These are phyloP conservation scores for Tolypocladium tropicale DNA, from an alignment of 2,329 filamentous ascomycete genomes.

Conservation along the genomic window DNA sequence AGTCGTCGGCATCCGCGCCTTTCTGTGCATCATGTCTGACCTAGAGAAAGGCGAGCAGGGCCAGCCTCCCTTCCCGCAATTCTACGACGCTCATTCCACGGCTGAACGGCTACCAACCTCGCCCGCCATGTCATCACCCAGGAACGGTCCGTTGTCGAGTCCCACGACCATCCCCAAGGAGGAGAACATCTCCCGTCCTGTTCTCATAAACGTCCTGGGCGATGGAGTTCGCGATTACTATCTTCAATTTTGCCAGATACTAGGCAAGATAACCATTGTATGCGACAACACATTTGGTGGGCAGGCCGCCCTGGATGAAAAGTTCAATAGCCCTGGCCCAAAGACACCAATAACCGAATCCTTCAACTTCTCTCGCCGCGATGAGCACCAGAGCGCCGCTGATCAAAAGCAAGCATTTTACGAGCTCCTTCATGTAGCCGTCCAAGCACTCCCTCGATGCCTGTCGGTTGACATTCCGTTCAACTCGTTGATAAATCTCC, in stretches of 20 bases:
- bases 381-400: conserved; percentile 60
- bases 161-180: conserved; percentile 29
- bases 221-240: conserved; percentile 80
- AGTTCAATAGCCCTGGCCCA: conserved; percentile 75
- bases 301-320: conserved; percentile 90
- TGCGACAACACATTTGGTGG: conserved; percentile 97
- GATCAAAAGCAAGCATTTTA: conserved; percentile 95
- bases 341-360: conserved; percentile 94
- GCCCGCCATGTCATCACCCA: conserved; percentile 33
- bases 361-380: conserved; percentile 79
- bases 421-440: conserved; percentile 86
- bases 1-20: conserved; percentile 93
- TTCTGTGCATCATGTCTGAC: conserved; percentile 86
- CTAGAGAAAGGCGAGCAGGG: conserved; percentile 73
- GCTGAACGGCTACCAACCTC: conserved; percentile 38
- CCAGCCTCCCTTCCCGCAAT: conserved; percentile 73
- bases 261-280: conserved; percentile 91
- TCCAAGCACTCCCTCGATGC: conserved; percentile 91
- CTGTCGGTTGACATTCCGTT: conserved; percentile 84
- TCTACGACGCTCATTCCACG: conserved; percentile 33
- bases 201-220: conserved; percentile 52
- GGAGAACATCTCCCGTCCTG: conserved; percentile 57
- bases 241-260: conserved; percentile 81
- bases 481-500: conserved; percentile 83
- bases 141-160: conserved; percentile 14